Conservation (phyloP, 257 asterid genomes). For the Striga asiatica region DNA sequence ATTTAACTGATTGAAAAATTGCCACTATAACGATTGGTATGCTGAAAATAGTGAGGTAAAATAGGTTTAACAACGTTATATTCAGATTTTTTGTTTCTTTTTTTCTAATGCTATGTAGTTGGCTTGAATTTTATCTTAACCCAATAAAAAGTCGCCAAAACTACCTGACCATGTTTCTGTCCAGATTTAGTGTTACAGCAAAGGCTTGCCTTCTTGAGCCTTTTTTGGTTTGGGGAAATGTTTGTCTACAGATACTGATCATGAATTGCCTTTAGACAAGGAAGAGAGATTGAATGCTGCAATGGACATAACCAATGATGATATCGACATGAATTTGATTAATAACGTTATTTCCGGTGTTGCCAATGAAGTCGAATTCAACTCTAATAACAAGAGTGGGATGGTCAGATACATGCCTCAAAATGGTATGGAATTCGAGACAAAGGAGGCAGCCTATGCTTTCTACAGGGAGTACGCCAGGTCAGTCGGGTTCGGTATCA, state of each 20-base stretch:
- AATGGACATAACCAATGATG: background rate
- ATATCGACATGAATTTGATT: background rate
- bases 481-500: constrained; percentile 41
- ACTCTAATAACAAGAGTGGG: constrained; percentile 5
- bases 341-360: background rate
- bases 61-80: background rate
- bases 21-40: background rate
- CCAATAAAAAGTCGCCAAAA: background rate
- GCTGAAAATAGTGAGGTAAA: background rate
- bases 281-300: background rate
- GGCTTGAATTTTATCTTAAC: background rate
- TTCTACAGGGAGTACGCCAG: constrained; percentile 38
- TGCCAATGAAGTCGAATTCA: constrained; percentile 17
- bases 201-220: background rate
- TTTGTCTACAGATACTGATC: constrained; percentile 24
- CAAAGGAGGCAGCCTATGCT: constrained; percentile 41
- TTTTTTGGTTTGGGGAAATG: background rate
- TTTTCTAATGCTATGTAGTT: background rate
- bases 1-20: too few species aligned
- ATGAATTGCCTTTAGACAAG: constrained; percentile 13
- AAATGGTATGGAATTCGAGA: constrained; percentile 35
- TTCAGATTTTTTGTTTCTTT: background rate
- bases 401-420: constrained; percentile 16
- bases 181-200: background rate
- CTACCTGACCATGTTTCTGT: background rate